Conservation (phyloP, 179 eudicot species). For the Vitellaria paradoxa region DNA sequence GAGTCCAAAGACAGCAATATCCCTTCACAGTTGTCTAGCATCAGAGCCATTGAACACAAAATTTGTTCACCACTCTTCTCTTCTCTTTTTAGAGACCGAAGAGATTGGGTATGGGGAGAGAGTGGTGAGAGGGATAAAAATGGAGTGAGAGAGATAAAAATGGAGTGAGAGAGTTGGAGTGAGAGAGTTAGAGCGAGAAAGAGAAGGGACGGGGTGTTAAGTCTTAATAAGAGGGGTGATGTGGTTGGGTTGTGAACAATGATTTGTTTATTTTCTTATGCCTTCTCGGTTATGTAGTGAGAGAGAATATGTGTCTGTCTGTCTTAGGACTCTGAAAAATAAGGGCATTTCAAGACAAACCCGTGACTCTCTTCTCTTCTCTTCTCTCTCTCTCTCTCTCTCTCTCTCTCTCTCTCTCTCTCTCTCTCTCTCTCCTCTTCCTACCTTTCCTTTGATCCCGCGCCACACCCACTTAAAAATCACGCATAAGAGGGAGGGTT, state of each 20-base stretch:
- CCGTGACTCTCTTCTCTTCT: conserved; percentile 50
- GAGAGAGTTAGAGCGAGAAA: too few relatives aligned
- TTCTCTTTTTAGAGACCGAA: neutral
- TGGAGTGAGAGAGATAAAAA: too few relatives aligned
- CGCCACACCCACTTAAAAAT: conserved; percentile 29
- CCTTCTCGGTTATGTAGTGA: conserved; percentile 8
- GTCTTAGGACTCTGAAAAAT: conserved; percentile 51
- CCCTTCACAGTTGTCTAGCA: conserved; percentile 57
- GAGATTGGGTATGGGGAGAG: neutral
- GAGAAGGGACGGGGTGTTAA: conserved; percentile 2
- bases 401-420: too few relatives aligned
- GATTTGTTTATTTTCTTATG: too few relatives aligned
- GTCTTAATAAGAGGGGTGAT: neutral
- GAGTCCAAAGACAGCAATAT: conserved; percentile 50
- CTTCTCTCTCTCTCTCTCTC: neutral
- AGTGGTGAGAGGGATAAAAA: neutral
- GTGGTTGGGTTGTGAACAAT: too few relatives aligned
- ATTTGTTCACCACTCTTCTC: neutral
- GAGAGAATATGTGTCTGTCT: conserved; percentile 55
- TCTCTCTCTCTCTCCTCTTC: too few relatives aligned
- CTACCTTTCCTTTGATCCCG: conserved; percentile 12
- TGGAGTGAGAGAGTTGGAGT: neutral
- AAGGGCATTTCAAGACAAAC: conserved; percentile 75
- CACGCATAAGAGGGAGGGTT: conserved; percentile 17
- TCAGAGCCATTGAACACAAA: conserved; percentile 38